Evolutionary conservation across 805 yeast genomes (phyloP), one percentile per base, ranked within the genome.

Genomic region (Suhomyces prunicola): DNA sequence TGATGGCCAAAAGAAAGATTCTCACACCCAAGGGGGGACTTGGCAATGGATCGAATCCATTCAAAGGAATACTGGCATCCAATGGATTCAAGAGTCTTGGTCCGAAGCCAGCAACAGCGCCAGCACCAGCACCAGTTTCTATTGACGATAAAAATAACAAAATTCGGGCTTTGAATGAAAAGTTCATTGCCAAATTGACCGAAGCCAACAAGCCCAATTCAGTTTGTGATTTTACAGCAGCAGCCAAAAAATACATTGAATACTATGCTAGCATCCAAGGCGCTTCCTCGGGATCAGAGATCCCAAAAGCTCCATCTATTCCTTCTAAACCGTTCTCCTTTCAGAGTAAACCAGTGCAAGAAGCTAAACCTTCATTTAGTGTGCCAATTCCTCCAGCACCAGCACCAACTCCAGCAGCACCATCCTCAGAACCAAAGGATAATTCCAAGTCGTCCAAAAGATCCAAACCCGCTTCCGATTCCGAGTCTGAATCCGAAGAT

Each of bases 1-100:
- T 82, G 5, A 68, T 90, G 79, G 81, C 90, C 26, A 78, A 72
- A 52, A 77, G 97, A 62, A 87, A 84, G 72, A 87, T 89, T 53
- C 79, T 88, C 26, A 75, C 79, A 62, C 87, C 87, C 13, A 78
- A 78, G 63, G 63, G 66, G 9, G 39, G 41, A 7, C 24, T 13
- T 6, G 22, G 39, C 10, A 26, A 17, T 13, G 45, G 44, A 15
- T 12, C 42, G 12, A 41, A 53, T 29, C 22, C 50, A 33, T 23
- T 29, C 13, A 46, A 23, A 7, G 46, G 51, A 27, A 15, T 24
- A 29, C 39, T 15, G n/a, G 22, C 44, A 17, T 29, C 33, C 47
- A 33, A 24, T 22, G 52, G 44, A 15, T 36, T 31, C 19, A 41
- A 47, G 7, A 9, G 39, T 8, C 13, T 23, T 24, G 27, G 39